Evolutionary conservation across 495 filamentous ascomycete species (phyloP).

Genomic region (Neurospora discreta): DNA sequence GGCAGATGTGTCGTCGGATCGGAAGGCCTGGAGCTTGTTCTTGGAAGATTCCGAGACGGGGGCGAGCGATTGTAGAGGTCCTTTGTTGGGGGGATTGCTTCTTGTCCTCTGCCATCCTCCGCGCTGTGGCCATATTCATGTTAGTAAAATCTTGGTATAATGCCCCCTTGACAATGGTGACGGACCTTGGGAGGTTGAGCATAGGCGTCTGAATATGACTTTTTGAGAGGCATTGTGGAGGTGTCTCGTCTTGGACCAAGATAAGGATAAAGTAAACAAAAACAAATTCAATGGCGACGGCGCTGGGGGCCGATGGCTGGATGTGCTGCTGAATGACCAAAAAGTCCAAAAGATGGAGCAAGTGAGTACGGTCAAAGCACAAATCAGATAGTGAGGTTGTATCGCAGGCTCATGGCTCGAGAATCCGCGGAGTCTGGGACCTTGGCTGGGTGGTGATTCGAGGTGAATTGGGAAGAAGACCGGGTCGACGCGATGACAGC

Average conservation of each 20-base stretch:
- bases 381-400: not conserved
- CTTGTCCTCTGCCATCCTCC: slow-evolving; percentile 39
- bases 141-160: too few relatives aligned
- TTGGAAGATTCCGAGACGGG: slow-evolving; percentile 39
- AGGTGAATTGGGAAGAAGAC: not conserved
- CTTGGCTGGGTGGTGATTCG: not conserved
- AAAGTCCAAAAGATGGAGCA: not conserved
- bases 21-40: slow-evolving; percentile 39
- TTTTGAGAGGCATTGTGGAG: slow-evolving; percentile 35
- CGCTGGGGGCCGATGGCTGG: not conserved
- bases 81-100: slow-evolving; percentile 28
- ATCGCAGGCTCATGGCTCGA: not conserved
- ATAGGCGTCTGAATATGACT: slow-evolving; percentile 40
- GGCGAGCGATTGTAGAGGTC: slow-evolving; percentile 14
- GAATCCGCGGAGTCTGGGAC: not conserved
- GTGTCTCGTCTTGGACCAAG: not conserved
- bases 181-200: slow-evolving; percentile 13
- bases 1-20: slow-evolving; percentile 12
- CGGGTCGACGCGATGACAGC: not conserved
- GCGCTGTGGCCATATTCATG: slow-evolving; percentile 14
- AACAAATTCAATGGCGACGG: not conserved
- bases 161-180: too few relatives aligned
- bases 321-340: not conserved
- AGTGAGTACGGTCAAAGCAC: not conserved
- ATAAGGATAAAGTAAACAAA: slow-evolving; percentile 1